phyloP scores from a whole-genome alignment of 2,329 filamentous ascomycete genomes.

The Pseudogymnoascus sp. region DNA sequence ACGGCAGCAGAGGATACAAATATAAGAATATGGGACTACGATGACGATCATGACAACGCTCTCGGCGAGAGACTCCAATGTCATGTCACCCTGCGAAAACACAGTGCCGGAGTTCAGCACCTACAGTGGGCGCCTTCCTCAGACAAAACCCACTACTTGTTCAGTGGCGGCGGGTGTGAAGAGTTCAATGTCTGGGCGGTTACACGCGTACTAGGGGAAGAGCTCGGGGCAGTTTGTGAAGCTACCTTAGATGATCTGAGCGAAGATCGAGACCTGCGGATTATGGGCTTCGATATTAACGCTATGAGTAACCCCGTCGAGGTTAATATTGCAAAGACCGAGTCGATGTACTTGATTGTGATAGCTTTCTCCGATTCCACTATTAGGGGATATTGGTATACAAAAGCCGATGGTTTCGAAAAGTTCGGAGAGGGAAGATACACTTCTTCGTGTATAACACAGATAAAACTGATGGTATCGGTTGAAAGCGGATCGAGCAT shows the following conservation, averaged over 20 bases:
- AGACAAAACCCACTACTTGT: constrained; percentile 49
- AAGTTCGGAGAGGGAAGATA: constrained; percentile 53
- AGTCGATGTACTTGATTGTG: constrained; percentile 50
- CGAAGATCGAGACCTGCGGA: constrained; percentile 60
- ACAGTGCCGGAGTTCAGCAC: constrained; percentile 74
- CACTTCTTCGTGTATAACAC: constrained; percentile 70
- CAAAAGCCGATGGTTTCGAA: constrained; percentile 37
- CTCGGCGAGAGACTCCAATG: constrained; percentile 34
- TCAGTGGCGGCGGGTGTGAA: constrained; percentile 82
- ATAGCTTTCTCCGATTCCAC: constrained; percentile 81
- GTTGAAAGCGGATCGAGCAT: constrained; percentile 37
- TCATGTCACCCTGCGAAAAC: constrained; percentile 63
- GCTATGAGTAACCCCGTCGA: not conserved
- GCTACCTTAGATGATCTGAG: constrained; percentile 47
- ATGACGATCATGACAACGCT: constrained; percentile 28
- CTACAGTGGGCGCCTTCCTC: constrained; percentile 60
- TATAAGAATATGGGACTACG: constrained; percentile 65
- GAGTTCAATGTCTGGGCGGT: constrained; percentile 81
- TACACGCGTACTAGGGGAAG: constrained; percentile 44
- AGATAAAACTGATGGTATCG: constrained; percentile 40
- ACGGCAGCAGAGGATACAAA: constrained; percentile 67
- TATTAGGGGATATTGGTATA: constrained; percentile 54
- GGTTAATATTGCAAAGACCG: not conserved
- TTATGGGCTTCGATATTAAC: constrained; percentile 70
- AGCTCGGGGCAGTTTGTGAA: constrained; percentile 53